Evolutionary conservation across 164 flowering plant genomes (phyloP).

Genomic region (Magnolia changhungtana): DNA sequence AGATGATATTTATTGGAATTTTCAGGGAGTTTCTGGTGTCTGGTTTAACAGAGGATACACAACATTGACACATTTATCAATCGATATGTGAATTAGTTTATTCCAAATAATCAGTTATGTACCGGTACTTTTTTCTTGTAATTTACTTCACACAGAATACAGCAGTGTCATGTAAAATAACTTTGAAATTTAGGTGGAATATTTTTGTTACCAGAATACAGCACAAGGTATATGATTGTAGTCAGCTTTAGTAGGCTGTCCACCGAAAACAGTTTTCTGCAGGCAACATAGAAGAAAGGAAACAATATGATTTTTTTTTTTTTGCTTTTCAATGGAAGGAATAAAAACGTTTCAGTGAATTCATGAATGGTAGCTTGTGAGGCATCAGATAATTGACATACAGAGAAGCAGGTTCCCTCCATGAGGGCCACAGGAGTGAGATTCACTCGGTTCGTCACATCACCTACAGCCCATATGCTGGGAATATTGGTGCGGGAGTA

Average conservation of each 20-base stretch:
- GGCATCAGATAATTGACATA: slow-evolving; percentile 11
- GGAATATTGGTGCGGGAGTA: slow-evolving; percentile 77
- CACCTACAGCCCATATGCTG: slow-evolving; percentile 98
- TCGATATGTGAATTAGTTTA: background rate
- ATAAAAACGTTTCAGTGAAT: background rate
- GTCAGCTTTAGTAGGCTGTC: slow-evolving; percentile 69
- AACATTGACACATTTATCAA: background rate
- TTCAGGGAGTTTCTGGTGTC: too few species aligned
- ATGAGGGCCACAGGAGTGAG: slow-evolving; percentile 89
- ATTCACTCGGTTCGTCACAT: slow-evolving; percentile 85
- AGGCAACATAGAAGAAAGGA: slow-evolving; percentile 16
- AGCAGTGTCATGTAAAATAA: too few species aligned
- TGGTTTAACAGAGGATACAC: too few species aligned
- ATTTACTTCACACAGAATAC: background rate
- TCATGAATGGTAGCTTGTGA: background rate
- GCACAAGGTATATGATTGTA: slow-evolving; percentile 73
- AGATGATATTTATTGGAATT: too few species aligned
- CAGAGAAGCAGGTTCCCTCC: slow-evolving; percentile 63
- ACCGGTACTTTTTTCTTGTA: background rate
- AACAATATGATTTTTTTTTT: background rate
- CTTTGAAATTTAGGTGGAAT: background rate
- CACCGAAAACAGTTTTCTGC: slow-evolving; percentile 89
- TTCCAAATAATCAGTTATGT: background rate
- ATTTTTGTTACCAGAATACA: slow-evolving; percentile 68
- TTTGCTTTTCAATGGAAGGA: background rate